Base-by-base conservation (phyloP, 805 yeast genomes). In the Yarrowia sp. region DNA sequence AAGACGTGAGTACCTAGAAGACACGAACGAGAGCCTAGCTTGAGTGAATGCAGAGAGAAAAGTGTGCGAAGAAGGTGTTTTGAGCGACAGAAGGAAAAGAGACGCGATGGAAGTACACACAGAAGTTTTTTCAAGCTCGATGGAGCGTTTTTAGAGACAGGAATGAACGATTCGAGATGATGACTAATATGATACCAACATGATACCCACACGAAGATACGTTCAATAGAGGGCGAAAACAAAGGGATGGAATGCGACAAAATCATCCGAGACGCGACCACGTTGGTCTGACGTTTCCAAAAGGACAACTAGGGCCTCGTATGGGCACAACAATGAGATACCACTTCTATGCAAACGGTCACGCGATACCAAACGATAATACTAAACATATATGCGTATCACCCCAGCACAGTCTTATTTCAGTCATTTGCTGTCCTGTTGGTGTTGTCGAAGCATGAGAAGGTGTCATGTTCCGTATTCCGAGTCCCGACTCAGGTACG, bases 1-100 rank as follows among this genome's bases (percentile, higher is more conserved):
- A 44, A 63, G 68, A 61, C 46, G 64, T 48, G 46, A 46, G 54
- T 61, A 44, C 22, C 36, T 6, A n/a, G 28, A 36, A 19, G 36
- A 16, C 22, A 46, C 12, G 36, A 43, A 14, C 5, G 48, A 43
- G 48, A n/a, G 30, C 19, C 7, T 43, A 43, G 30, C 4, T 14
- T 41, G 48, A 24, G 48, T 14, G 32, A 43, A 43, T 16, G 48
- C 10, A 9, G 48, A 24, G 48, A n/a, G 32, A 43, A 43, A 24
- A 24, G 32, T 22, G 32, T 10, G 19, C 8, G 11, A 43, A 24
- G 11, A n/a, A 8, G 32, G 48, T 16, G 48, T 17, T 17, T 19
- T 17, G 43, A 38, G 2, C 6, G 16, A 14, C 10, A 14, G 14
- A 19, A 19, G 3, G 3, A 7, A n/a, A 35, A 7, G 40, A n/a